phyloP scores from a whole-genome alignment of 2,329 filamentous ascomycete species.

The Penicillium brevicompactum region DNA sequence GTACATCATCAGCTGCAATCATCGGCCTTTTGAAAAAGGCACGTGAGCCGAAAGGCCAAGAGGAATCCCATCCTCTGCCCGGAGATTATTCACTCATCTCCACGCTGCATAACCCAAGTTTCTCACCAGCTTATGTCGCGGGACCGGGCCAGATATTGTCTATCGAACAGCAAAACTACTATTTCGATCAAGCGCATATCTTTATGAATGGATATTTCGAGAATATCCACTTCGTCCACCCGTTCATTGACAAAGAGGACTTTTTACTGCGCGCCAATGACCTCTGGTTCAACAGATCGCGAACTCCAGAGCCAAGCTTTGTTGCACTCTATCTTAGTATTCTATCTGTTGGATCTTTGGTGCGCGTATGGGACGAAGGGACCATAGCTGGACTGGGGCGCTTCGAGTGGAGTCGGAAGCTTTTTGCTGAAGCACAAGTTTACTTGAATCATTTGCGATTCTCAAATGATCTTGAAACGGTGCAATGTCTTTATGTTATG shows the following conservation, averaged over 20 bases:
- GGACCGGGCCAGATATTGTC: conserved; percentile 22
- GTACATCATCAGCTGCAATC: conserved; percentile 50
- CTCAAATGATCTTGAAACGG: conserved; percentile 51
- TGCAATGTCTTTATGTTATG: conserved; percentile 53
- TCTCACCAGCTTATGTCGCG: conserved; percentile 34
- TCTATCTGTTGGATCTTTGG: conserved; percentile 50
- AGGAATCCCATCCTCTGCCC: conserved; percentile 10
- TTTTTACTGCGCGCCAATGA: conserved; percentile 49
- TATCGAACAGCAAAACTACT: conserved; percentile 37
- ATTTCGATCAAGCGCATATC: conserved; percentile 48
- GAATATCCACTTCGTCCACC: conserved; percentile 52
- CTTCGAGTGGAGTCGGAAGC: conserved; percentile 50
- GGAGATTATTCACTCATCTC: conserved; percentile 46
- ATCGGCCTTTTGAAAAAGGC: conserved; percentile 45
- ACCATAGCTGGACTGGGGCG: conserved; percentile 47
- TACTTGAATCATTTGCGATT: conserved; percentile 45
- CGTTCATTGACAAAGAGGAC: conserved; percentile 50
- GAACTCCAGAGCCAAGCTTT: conserved; percentile 44
- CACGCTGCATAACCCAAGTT: conserved; percentile 50
- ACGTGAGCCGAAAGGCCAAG: conserved; percentile 24
- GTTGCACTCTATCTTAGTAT: conserved; percentile 52
- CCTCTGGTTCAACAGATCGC: conserved; percentile 43
- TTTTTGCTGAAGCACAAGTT: conserved; percentile 48
- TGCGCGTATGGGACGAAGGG: conserved; percentile 48
- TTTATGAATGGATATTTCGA: conserved; percentile 54